phyloP scores from a whole-genome alignment of 768 basidiomycete species.

The Panus rudis region DNA sequence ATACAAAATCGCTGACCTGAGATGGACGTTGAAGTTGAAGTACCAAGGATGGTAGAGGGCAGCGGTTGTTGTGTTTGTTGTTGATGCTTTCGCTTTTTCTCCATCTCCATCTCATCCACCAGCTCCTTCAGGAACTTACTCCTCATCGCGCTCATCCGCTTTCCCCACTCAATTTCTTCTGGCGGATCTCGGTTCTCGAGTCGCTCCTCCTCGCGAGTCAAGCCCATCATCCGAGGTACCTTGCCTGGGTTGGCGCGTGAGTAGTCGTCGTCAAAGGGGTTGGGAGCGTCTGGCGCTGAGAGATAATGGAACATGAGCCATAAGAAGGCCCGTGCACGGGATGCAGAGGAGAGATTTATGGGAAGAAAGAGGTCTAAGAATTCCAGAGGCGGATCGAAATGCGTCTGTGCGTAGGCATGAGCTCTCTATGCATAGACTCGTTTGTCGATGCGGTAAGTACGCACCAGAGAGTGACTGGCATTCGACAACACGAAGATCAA shows the following conservation, averaged over 20 bases:
- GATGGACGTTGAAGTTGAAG: too few species aligned
- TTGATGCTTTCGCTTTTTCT: constrained; percentile 36
- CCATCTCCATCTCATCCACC: constrained; percentile 37
- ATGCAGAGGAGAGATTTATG: constrained; percentile 58
- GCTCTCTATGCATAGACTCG: constrained; percentile 26
- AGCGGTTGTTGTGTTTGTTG: too few species aligned
- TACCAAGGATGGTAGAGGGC: too few species aligned
- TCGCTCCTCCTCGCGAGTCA: constrained; percentile 47
- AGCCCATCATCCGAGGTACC: constrained; percentile 51
- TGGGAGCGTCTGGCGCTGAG: constrained; percentile 54
- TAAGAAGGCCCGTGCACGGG: constrained; percentile 74
- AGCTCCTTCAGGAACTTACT: constrained; percentile 67
- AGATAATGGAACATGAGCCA: constrained; percentile 83
- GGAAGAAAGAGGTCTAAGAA: constrained; percentile 85
- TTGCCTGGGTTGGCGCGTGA: constrained; percentile 50
- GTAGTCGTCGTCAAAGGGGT: constrained; percentile 71
- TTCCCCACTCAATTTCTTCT: constrained; percentile 76
- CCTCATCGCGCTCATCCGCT: constrained; percentile 63
- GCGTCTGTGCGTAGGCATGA: constrained; percentile 44
- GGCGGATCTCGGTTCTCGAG: constrained; percentile 72
- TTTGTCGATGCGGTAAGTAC: neutral
- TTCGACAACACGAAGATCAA: constrained; percentile 78
- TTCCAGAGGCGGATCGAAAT: constrained; percentile 70
- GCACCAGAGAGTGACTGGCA: constrained; percentile 60
- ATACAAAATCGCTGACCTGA: too few species aligned